Conservation (phyloP, 208 protist genomes). For the Wallacemonas sp. region DNA sequence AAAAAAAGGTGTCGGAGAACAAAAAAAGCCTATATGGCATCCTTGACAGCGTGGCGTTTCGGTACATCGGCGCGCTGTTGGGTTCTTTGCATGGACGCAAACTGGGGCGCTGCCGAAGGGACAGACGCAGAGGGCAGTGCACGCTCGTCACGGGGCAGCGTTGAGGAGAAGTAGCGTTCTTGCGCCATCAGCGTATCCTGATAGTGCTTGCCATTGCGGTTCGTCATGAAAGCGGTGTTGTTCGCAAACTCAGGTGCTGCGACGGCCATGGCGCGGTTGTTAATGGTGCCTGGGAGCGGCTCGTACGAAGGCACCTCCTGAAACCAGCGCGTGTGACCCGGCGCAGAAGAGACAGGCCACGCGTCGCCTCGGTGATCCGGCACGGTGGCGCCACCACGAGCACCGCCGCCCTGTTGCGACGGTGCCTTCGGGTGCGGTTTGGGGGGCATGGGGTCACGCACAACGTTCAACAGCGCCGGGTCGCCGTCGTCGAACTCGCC, state of each 20-base stretch:
- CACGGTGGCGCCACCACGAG: neutral
- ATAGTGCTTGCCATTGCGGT: slow-evolving; percentile 23
- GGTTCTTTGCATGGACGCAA: neutral
- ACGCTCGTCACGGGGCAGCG: neutral
- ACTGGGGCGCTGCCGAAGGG: neutral
- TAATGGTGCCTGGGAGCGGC: slow-evolving; percentile 71
- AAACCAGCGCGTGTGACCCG: slow-evolving; percentile 57
- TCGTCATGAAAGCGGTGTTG: slow-evolving; percentile 39
- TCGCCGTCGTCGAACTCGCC: slow-evolving; percentile 48
- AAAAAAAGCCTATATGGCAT: neutral
- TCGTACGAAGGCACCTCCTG: slow-evolving; percentile 67
- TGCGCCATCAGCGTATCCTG: slow-evolving; percentile 43
- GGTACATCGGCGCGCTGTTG: slow-evolving; percentile 10
- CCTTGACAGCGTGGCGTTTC: slow-evolving; percentile 26
- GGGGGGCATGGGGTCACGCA: slow-evolving; percentile 31
- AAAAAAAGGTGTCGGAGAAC: neutral
- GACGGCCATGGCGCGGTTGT: slow-evolving; percentile 30
- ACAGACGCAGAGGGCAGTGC: neutral
- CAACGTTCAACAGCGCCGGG: slow-evolving; percentile 47
- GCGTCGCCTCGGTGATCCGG: neutral
- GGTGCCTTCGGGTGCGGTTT: neutral
- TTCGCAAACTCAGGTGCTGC: slow-evolving; percentile 36
- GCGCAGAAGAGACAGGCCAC: slow-evolving; percentile 19
- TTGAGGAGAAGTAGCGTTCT: slow-evolving; percentile 43
- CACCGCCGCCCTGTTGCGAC: no score